Base-by-base conservation (phyloP, 176 grass and related monocot genomes). In the Ensete ventricosum region DNA sequence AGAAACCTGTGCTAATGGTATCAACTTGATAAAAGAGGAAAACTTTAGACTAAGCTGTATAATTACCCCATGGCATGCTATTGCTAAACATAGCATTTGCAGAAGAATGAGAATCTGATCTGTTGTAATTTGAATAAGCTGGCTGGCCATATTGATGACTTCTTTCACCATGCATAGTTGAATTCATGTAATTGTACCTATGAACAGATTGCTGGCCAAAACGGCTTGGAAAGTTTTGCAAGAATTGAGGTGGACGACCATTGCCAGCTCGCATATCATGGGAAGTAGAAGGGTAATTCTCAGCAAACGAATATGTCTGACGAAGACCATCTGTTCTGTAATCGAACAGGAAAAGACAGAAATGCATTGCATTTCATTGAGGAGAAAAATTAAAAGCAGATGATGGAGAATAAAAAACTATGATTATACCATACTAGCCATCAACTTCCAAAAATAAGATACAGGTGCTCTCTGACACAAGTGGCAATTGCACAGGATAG, bases 61-160 rank as follows among this genome's bases (percentile, higher is more conserved):
- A 55, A 83, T 84, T 89, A 91, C 89, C 89, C 88, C 96, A 90
- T 58, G 84, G 80, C 83, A 89, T 85, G 78, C 74, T 73, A 11
- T 93, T 89, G 84, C 60, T 76, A 52, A 87, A 74, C 48, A 82
- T 57, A 79, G 76, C 58, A 79, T 78, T 82, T 9, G 71, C 52
- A 71, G 79, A 75, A 26, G 88, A 80, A 67, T 89, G 77, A 77
- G 80, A 78, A 81, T 93, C 88, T 76, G 79, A 63, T 69, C 84
- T 80, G 72, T 70, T 78, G 87, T 98, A 89, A 67, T 81, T 86
- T 80, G 84, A 62, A 81, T 75, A 76, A 53, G 54, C 69, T 87
- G 85, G 59, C 66, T 53, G 90, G 50, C 76, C 84, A 80, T 82
- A 85, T 63, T 87, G 86, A 53, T 84, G 78, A 79, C 71, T 75